A percentile compares a stretch with the other conserved stretches of the same genome.
Conservation (phyloP, 495 filamentous ascomycete genomes). For the Emericellopsis terricola region DNA sequence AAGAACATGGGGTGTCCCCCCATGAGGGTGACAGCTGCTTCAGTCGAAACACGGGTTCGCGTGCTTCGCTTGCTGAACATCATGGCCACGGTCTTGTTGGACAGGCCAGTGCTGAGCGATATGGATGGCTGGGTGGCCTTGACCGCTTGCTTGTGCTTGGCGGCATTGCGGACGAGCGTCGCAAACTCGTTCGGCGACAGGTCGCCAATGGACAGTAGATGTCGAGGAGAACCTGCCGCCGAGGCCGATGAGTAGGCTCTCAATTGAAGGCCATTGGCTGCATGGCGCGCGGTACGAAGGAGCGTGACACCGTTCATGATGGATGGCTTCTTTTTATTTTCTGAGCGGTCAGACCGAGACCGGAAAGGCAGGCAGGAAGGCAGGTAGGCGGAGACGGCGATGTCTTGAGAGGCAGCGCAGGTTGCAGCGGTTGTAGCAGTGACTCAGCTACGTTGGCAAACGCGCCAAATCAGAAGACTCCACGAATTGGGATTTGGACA, state of each 20-base stretch:
- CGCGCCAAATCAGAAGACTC: not conserved
- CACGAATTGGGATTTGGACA: not conserved
- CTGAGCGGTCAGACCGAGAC: too few relatives aligned
- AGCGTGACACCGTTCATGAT: slow-evolving; percentile 1
- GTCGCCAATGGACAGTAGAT: slow-evolving; percentile 82
- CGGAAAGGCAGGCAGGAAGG: too few relatives aligned
- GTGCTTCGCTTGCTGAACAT: slow-evolving; percentile 93
- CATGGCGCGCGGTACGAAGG: not conserved
- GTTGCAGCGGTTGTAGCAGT: too few relatives aligned
- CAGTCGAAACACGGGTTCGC: slow-evolving; percentile 79
- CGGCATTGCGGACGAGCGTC: slow-evolving; percentile 64
- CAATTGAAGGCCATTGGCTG: slow-evolving; percentile 5
- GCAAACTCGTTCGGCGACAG: slow-evolving; percentile 63
- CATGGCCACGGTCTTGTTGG: slow-evolving; percentile 77
- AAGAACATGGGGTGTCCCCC: slow-evolving; percentile 94
- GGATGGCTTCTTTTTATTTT: not conserved
- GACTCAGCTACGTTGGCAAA: too few relatives aligned
- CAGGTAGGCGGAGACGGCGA: too few relatives aligned
- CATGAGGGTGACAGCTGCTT: slow-evolving; percentile 65
- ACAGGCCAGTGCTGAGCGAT: slow-evolving; percentile 36
- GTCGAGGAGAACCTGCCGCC: slow-evolving; percentile 35
- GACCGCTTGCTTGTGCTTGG: slow-evolving; percentile 53
- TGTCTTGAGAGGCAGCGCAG: too few relatives aligned
- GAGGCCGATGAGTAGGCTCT: slow-evolving; percentile 11
- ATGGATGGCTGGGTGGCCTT: slow-evolving; percentile 45